Percentiles rank a stretch among this genome's conserved stretches.
Evolutionary conservation across 768 basidiomycete genomes (phyloP).

Genomic region (Kwoniella sp.): DNA sequence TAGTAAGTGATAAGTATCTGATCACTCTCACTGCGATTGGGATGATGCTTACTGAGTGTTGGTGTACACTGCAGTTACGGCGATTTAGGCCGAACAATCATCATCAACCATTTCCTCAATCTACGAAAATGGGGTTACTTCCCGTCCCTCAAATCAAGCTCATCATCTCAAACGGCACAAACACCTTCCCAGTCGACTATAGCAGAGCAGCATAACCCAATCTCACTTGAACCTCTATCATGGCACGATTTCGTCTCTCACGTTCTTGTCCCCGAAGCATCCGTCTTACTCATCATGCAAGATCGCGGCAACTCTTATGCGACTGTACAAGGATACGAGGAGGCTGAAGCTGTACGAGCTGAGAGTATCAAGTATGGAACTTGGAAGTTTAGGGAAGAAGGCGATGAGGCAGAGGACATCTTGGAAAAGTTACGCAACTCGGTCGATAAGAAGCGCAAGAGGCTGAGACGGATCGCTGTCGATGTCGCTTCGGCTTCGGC

Average conservation of each 20-base stretch:
- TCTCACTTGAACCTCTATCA: slow-evolving; percentile 60
- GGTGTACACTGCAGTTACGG: slow-evolving; percentile 35
- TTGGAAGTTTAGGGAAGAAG: slow-evolving; percentile 76
- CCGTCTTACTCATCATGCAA: slow-evolving; percentile 75
- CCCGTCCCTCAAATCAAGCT: slow-evolving; percentile 5
- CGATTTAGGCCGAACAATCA: slow-evolving; percentile 30
- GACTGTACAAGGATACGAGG: slow-evolving; percentile 33
- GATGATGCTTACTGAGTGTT: neutral
- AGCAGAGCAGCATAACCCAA: neutral
- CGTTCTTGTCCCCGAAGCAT: slow-evolving; percentile 87
- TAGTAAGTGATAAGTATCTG: slow-evolving; percentile 37
- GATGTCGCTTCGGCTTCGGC: too few species aligned
- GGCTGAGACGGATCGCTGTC: slow-evolving; percentile 5
- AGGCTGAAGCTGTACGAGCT: slow-evolving; percentile 60
- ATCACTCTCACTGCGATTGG: neutral
- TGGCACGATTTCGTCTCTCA: slow-evolving; percentile 76
- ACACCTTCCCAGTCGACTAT: neutral
- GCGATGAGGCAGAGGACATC: neutral
- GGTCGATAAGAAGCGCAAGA: slow-evolving; percentile 7
- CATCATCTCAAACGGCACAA: neutral
- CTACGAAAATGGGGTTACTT: slow-evolving; percentile 28
- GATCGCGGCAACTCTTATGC: slow-evolving; percentile 63
- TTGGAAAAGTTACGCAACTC: neutral
- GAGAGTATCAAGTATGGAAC: slow-evolving; percentile 82
- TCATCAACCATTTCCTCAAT: slow-evolving; percentile 30